These are phyloP conservation scores for Calycina herbarum DNA, from an alignment of 2,329 filamentous ascomycete species.

Conservation along the genomic window DNA sequence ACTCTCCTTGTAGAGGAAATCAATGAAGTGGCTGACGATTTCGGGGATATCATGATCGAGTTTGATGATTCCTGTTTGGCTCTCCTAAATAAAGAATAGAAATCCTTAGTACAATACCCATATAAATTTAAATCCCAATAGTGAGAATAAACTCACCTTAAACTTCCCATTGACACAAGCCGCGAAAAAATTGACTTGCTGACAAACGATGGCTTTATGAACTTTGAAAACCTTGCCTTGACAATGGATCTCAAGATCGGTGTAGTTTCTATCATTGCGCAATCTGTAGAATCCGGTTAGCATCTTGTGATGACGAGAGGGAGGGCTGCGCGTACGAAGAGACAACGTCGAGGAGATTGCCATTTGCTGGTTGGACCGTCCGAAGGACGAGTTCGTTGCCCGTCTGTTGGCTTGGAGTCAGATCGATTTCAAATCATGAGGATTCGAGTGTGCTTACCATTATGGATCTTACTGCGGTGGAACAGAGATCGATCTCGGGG, in stretches of 20 bases:
- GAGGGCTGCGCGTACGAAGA: background rate
- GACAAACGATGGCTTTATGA: background rate
- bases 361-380: background rate
- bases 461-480: no score
- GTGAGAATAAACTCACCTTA: background rate
- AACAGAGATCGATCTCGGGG: no score
- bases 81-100: background rate
- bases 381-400: background rate
- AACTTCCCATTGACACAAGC: background rate
- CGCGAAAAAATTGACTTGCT: background rate
- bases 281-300: background rate
- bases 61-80: background rate
- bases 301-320: background rate
- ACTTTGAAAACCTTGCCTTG: constrained; percentile 2
- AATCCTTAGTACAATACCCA: background rate
- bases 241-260: background rate
- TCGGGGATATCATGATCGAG: background rate
- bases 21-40: background rate
- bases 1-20: background rate
- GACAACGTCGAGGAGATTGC: background rate
- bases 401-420: background rate
- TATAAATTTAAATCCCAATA: background rate
- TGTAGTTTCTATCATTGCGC: background rate
- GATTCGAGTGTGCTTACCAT: no score
- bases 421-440: background rate